Conservation (phyloP, 1,139 yeast species). For the Debaryomycetaceae sp. region DNA sequence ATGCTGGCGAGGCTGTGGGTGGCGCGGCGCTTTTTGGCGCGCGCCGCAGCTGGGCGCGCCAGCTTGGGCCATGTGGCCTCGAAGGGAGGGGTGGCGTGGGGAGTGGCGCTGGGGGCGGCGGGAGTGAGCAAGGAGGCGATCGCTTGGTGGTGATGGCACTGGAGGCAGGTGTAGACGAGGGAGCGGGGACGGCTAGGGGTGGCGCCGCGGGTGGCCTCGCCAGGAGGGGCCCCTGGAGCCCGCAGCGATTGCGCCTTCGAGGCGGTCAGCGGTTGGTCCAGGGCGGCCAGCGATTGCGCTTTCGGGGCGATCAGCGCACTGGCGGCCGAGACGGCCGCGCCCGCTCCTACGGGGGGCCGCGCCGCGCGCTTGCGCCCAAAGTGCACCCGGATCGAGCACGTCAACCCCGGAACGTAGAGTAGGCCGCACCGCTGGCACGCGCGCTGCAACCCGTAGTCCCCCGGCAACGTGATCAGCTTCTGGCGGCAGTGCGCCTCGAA, state of each 20-base stretch:
- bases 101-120: slow-evolving; percentile 1
- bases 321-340: too few relatives aligned
- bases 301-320: too few relatives aligned
- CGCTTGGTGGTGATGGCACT: slow-evolving; percentile 18
- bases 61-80: slow-evolving; percentile 7
- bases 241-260: too few relatives aligned
- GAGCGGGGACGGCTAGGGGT: slow-evolving; percentile 12
- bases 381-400: slow-evolving; percentile 24
- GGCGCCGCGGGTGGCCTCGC: slow-evolving; percentile 4
- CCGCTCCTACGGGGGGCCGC: too few relatives aligned
- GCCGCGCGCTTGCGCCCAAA: too few relatives aligned
- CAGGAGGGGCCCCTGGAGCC: too few relatives aligned
- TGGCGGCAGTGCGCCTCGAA: slow-evolving; percentile 20
- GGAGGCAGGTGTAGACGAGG: slow-evolving; percentile 25
- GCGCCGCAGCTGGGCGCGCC: slow-evolving; percentile 17
- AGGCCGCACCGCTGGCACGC: slow-evolving; percentile 46
- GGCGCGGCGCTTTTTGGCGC: slow-evolving; percentile 29
- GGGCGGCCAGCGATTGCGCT: too few relatives aligned
- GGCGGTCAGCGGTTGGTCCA: too few relatives aligned
- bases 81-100: slow-evolving; percentile 5
- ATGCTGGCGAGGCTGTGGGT: slow-evolving; percentile 29
- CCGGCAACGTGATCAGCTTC: slow-evolving; percentile 27
- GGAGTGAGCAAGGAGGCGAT: neutral
- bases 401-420: slow-evolving; percentile 44
- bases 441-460: slow-evolving; percentile 18